Base-by-base conservation (phyloP, 495 filamentous ascomycete genomes). In the Venustampulla echinocandica region DNA sequence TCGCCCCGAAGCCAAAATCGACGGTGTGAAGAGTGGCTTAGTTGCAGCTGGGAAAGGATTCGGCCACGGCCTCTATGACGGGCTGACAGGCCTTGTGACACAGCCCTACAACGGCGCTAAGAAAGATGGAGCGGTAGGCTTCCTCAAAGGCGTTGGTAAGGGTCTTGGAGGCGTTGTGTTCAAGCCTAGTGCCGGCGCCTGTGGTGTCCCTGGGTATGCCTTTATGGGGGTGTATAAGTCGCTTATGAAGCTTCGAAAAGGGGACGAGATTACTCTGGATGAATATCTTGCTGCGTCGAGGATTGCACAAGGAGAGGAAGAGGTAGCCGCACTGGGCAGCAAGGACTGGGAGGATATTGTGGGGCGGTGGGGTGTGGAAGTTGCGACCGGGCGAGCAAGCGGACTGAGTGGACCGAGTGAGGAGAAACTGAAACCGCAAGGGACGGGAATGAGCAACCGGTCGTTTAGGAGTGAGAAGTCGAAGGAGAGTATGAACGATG, bases 21-120 rank as follows among this genome's bases (percentile, higher is more conserved):
- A 68, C 2, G 76, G 73, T 22, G 44, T 79, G 22, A 64, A 74
- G 49, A 77, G 69, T 49, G 76, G 80, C 1, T 51, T 75, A 3
- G 68, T 66, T 41, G 64, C 64, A n/a, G 71, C 69, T n/a, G 66
- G 69, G 21, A 69, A 67, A 47, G 62, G 68, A 40, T 69, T 81
- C 32, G 66, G 57, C 10, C 64, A 66, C 25, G 69, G 61, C 5
- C 47, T 64, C 20, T 65, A 58, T 44, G 63, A 64, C 13, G 66
- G 60, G 9, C 51, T 66, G 14, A 54, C 52, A 13, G 67, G 63
- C 3, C 20, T 69, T 6, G 55, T 65, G 19, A 55, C 57, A 3
- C 57, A 61, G 37, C 66, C 67, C 4, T 57, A 56, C 33, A 52
- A 58, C 39, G 65, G 66, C 11, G 61, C 56, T 1, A 63, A 64